A percentile compares a stretch with the other conserved stretches of the same genome.
Evolutionary conservation across 208 protist genomes (phyloP).

Genomic region (Entamoeba nuttalli): DNA sequence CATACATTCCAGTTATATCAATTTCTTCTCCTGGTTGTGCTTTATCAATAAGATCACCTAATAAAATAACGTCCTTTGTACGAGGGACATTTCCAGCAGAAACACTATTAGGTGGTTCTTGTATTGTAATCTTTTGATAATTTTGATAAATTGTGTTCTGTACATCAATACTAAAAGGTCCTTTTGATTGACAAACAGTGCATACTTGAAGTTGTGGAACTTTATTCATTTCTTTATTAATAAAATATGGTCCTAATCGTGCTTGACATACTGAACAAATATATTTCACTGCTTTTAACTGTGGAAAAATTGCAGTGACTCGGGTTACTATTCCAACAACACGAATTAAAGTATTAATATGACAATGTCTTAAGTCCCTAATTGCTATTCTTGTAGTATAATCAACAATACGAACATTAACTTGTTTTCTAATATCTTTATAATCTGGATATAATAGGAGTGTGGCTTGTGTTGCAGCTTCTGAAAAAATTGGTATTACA

Average conservation of each 20-base stretch:
- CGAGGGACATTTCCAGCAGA: neutral
- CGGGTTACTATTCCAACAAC: neutral
- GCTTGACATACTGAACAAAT: neutral
- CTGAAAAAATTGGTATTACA: neutral
- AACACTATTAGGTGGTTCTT: neutral
- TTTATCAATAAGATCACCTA: neutral
- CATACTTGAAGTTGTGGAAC: neutral
- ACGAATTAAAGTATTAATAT: neutral
- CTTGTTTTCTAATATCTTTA: no score
- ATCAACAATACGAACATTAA: neutral
- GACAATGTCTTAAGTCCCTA: neutral
- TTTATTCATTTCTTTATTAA: neutral
- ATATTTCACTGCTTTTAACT: neutral
- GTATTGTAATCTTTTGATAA: constrained; percentile 55
- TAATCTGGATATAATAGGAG: neutral
- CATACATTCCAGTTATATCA: neutral
- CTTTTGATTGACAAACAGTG: neutral
- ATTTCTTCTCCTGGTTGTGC: neutral
- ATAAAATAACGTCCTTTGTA: neutral
- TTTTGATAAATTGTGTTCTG: neutral
- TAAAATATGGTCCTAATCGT: neutral
- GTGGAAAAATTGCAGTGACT: neutral
- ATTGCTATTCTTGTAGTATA: neutral
- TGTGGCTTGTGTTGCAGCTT: neutral
- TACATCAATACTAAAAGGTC: neutral